Conservation (phyloP, 192 early-diverging fungal species). For the Chytriomyces sp. region DNA sequence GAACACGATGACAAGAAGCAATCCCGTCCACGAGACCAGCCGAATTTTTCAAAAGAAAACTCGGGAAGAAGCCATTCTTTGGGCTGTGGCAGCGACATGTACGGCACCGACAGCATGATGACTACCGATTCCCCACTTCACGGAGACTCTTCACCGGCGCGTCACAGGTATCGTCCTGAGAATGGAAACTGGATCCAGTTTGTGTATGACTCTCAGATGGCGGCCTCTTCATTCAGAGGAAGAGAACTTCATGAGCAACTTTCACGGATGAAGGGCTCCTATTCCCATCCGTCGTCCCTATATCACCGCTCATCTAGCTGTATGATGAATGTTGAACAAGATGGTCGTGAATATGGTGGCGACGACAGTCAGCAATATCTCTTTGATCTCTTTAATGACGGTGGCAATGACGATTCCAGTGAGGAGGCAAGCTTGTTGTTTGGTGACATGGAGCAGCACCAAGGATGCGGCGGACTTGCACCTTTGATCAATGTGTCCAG, state of each 20-base stretch:
- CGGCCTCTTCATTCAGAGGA: not conserved
- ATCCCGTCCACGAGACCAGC: too few relatives aligned
- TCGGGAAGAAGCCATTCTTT: not conserved
- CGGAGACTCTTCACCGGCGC: too few relatives aligned
- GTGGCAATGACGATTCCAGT: not conserved
- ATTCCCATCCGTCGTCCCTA: not conserved
- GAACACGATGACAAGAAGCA: not conserved
- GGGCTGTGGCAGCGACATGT: not conserved
- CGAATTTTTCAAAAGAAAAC: too few relatives aligned
- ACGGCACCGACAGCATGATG: not conserved
- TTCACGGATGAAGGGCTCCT: not conserved
- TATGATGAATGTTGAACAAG: too few relatives aligned
- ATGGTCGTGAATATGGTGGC: not conserved
- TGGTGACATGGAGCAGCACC: conserved; percentile 13
- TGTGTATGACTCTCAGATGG: conserved; percentile 1
- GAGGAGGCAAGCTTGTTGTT: conserved; percentile 12
- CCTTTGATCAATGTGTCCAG: conserved; percentile 13
- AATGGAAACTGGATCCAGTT: conserved; percentile 1
- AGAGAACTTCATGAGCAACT: not conserved
- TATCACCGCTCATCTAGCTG: not conserved
- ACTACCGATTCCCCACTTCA: not conserved
- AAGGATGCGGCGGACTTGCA: not conserved
- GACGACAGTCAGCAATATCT: not conserved
- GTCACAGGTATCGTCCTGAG: not conserved
- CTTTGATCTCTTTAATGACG: conserved; percentile 22